These are phyloP conservation scores for Colletotrichum sp. DNA, from an alignment of 2,329 filamentous ascomycete genomes.

Conservation along the genomic window DNA sequence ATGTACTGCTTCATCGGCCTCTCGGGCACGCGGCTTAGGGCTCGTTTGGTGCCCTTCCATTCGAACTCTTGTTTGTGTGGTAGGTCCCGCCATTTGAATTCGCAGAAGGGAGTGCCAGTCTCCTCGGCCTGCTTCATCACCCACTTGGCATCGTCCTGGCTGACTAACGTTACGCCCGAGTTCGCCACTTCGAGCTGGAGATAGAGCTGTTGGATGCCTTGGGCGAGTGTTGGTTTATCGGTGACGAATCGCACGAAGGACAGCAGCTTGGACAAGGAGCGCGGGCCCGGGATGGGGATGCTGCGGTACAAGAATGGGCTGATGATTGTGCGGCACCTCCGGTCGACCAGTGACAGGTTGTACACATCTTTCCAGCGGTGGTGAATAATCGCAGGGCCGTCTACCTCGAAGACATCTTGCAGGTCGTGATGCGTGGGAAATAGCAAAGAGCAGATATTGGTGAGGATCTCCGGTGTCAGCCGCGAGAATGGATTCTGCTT, in stretches of 20 bases:
- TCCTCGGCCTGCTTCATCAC: background rate
- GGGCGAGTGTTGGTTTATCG: background rate
- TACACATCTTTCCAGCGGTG: background rate
- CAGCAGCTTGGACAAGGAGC: background rate
- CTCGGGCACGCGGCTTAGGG: background rate
- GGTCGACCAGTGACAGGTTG: background rate
- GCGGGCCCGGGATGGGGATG: background rate
- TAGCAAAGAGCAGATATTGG: background rate
- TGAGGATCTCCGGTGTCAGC: background rate
- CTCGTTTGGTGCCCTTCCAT: background rate
- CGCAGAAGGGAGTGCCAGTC: background rate
- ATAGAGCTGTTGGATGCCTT: background rate
- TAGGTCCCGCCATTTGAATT: accelerated
- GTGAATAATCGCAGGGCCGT: background rate
- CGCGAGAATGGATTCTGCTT: background rate
- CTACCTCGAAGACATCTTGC: background rate
- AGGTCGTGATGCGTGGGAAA: background rate
- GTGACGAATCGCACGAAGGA: background rate
- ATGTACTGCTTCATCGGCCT: background rate
- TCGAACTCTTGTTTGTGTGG: background rate
- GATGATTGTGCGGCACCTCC: background rate
- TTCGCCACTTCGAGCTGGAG: background rate
- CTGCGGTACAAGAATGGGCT: background rate
- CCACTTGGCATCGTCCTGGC: background rate
- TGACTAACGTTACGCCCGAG: accelerated